These are phyloP conservation scores for Elymus sibiricus DNA, from an alignment of 176 grass and related monocot genomes.

Conservation along the genomic window DNA sequence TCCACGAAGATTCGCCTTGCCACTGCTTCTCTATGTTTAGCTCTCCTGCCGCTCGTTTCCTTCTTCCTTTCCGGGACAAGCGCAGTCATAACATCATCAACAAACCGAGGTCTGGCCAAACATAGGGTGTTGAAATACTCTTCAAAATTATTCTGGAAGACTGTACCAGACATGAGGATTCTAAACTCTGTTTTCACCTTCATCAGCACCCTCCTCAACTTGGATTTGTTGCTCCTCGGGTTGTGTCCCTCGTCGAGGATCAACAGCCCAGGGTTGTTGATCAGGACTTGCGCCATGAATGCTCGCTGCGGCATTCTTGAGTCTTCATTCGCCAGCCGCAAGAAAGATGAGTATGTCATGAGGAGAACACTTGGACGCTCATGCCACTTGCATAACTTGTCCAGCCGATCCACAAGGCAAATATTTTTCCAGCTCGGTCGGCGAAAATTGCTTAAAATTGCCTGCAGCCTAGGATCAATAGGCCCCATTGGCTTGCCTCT, in stretches of 20 bases:
- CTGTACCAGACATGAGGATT: constrained; percentile 86
- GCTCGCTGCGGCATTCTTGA: constrained; percentile 39
- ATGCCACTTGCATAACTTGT: constrained; percentile 81
- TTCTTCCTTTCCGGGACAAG: constrained; percentile 45
- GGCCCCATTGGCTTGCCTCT: constrained; percentile 22
- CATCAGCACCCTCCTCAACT: constrained; percentile 76
- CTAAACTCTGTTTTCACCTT: constrained; percentile 86
- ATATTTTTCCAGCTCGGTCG: constrained; percentile 31
- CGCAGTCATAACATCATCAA: constrained; percentile 54
- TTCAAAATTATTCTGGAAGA: constrained; percentile 96
- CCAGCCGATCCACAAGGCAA: constrained; percentile 58
- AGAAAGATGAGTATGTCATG: constrained; percentile 86
- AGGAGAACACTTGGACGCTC: constrained; percentile 76
- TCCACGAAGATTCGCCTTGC: constrained; percentile 76
- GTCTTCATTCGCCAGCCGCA: constrained; percentile 55
- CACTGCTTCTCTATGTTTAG: constrained; percentile 48
- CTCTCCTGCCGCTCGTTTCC: constrained; percentile 22
- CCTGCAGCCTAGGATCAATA: constrained; percentile 35
- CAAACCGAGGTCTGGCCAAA: constrained; percentile 83
- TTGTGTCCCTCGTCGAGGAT: constrained; percentile 96
- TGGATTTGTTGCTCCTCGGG: constrained; percentile 82
- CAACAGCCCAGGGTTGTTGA: constrained; percentile 75
- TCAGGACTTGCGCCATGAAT: constrained; percentile 55
- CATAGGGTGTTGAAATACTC: constrained; percentile 95
- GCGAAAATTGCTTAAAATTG: constrained; percentile 20